phyloP scores from a whole-genome alignment of 306 rosid genomes.

The Vachellia collinsii region DNA sequence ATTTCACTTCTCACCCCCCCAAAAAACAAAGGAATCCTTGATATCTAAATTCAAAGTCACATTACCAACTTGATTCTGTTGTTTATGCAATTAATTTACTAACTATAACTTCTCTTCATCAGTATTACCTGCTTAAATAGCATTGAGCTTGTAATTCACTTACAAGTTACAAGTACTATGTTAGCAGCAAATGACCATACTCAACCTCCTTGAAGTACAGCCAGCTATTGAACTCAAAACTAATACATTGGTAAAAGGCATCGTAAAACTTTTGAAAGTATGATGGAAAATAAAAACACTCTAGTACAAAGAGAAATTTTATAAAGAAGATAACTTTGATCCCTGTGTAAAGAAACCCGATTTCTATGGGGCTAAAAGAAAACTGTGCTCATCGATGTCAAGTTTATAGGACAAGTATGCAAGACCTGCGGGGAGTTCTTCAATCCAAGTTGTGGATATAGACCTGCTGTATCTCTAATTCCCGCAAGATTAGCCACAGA shows the following conservation, averaged over 20 bases:
- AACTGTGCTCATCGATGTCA: slow-evolving; percentile 1
- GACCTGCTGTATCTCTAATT: slow-evolving; percentile 60
- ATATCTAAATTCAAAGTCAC: too few relatives aligned
- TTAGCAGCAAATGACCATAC: neutral
- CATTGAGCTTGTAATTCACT: too few relatives aligned
- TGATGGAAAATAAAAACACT: slow-evolving; percentile 6
- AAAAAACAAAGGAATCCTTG: too few relatives aligned
- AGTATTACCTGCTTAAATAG: too few relatives aligned
- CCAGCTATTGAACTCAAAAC: neutral
- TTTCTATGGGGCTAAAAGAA: slow-evolving; percentile 1
- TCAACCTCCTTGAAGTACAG: neutral
- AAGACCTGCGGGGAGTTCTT: slow-evolving; percentile 78
- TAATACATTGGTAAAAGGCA: neutral
- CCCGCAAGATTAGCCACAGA: slow-evolving; percentile 68
- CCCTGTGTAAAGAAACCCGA: neutral
- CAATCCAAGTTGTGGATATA: slow-evolving; percentile 69
- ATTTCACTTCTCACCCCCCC: too few relatives aligned
- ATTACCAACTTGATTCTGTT: too few relatives aligned
- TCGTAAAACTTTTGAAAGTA: neutral
- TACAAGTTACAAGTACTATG: neutral
- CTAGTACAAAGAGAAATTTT: neutral
- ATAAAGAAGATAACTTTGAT: neutral
- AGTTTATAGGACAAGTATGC: slow-evolving; percentile 13
- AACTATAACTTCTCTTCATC: too few relatives aligned
- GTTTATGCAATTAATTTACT: too few relatives aligned